Evolutionary conservation across 2,329 filamentous ascomycete species (phyloP).

Genomic region (Aspergillus thermomutatus): DNA sequence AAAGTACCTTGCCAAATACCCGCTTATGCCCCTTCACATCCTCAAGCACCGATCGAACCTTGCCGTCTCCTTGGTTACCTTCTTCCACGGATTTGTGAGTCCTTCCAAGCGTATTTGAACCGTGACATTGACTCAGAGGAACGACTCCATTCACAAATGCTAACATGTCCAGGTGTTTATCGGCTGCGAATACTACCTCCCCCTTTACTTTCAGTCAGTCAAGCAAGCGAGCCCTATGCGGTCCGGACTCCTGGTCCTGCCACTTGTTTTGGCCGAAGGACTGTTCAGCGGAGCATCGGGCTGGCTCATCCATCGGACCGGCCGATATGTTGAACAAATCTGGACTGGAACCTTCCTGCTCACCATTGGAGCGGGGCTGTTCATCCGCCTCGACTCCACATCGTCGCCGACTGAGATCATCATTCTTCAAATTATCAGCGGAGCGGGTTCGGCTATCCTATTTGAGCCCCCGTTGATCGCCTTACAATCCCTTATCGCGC

Average conservation of each 20-base stretch:
- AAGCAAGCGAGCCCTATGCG: conserved; percentile 56
- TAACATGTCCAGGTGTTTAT: conserved; percentile 58
- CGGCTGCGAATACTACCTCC: conserved; percentile 66
- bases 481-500: conserved; percentile 50
- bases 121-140: no score
- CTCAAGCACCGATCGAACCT: conserved; percentile 55
- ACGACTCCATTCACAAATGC: neutral
- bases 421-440: conserved; percentile 48
- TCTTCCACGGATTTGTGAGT: conserved; percentile 36
- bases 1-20: conserved; percentile 59
- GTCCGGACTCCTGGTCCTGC: conserved; percentile 57
- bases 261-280: conserved; percentile 50
- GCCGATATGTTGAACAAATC: conserved; percentile 46
- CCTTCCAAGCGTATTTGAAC: no score
- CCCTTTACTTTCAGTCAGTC: conserved; percentile 69
- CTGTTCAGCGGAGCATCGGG: conserved; percentile 44
- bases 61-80: conserved; percentile 50
- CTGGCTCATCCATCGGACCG: conserved; percentile 47
- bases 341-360: conserved; percentile 41
- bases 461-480: conserved; percentile 56
- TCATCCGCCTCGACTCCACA: conserved; percentile 37
- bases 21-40: conserved; percentile 62
- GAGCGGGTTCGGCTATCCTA: conserved; percentile 50
- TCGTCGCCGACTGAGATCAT: conserved; percentile 40
- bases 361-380: conserved; percentile 46